Conservation (phyloP, 2,329 filamentous ascomycete species). For the Epichloe coenophiala region DNA sequence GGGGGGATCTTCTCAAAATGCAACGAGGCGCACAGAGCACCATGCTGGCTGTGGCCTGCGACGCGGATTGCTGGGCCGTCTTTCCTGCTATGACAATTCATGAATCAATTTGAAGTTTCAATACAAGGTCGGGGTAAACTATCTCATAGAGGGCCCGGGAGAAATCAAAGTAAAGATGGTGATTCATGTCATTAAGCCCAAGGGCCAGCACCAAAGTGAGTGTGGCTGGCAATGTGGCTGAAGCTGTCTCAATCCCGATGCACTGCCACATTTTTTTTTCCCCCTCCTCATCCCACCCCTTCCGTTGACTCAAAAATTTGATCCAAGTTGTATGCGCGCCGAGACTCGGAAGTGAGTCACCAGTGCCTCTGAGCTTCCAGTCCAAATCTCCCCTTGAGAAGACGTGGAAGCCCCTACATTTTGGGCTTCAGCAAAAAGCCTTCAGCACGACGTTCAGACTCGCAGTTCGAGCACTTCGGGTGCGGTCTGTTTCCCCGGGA, state of each 20-base stretch:
- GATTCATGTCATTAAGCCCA: neutral
- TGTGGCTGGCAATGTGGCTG: conserved; percentile 6
- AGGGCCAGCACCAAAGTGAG: neutral
- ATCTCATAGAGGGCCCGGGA: neutral
- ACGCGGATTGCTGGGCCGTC: neutral
- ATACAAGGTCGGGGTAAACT: neutral
- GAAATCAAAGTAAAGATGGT: neutral
- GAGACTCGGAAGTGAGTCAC: conserved; percentile 3
- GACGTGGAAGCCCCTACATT: conserved; percentile 19
- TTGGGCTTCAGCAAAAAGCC: conserved; percentile 24
- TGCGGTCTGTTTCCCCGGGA: conserved; percentile 41
- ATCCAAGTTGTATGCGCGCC: neutral
- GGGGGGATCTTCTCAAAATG: conserved; percentile 10
- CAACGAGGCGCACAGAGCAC: conserved; percentile 8
- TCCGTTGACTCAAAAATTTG: no score
- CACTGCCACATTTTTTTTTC: conserved; percentile 10
- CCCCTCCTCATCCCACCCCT: no score
- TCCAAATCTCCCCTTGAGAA: conserved; percentile 7
- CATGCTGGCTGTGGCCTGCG: conserved; percentile 8
- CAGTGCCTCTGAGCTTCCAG: neutral
- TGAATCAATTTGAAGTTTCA: neutral
- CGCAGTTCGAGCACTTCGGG: conserved; percentile 40
- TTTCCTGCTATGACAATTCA: neutral
- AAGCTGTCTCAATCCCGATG: conserved; percentile 1
- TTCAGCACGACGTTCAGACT: conserved; percentile 35